phyloP scores from a whole-genome alignment of 768 basidiomycete species.

The Panaeolus papilionaceus region DNA sequence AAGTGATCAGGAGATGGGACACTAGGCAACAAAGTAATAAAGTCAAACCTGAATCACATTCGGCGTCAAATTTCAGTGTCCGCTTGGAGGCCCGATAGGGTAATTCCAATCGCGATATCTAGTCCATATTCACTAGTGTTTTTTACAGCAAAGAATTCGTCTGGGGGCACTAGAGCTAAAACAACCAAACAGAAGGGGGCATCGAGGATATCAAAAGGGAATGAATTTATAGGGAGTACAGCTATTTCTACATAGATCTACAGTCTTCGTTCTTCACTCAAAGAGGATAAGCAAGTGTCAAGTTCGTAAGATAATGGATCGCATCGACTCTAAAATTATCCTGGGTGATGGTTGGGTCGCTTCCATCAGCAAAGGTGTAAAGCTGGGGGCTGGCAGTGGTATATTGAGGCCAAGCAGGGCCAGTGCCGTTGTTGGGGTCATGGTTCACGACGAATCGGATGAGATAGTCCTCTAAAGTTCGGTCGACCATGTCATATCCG shows the following conservation, averaged over 20 bases:
- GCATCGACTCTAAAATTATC: conserved; percentile 49
- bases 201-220: background rate
- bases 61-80: background rate
- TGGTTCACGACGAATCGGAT: conserved; percentile 48
- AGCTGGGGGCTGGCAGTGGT: conserved; percentile 37
- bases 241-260: background rate
- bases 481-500: conserved; percentile 43
- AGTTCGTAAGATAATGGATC: conserved; percentile 30
- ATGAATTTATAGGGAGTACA: background rate
- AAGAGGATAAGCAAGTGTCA: conserved; percentile 17
- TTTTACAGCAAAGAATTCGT: no score
- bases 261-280: background rate
- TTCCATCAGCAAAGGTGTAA: conserved; percentile 46
- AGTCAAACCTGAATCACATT: background rate
- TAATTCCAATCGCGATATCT: no score
- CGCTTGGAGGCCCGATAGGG: background rate
- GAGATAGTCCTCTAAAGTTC: conserved; percentile 48
- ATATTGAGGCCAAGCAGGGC: conserved; percentile 53
- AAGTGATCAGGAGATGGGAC: background rate
- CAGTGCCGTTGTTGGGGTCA: conserved; percentile 48
- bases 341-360: conserved; percentile 38
- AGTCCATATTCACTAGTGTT: background rate
- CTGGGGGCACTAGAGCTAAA: no score
- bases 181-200: background rate
- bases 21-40: background rate